Evolutionary conservation across 768 basidiomycete species (phyloP), one percentile per base, ranked within the genome.

Genomic region (Suillus plorans): DNA sequence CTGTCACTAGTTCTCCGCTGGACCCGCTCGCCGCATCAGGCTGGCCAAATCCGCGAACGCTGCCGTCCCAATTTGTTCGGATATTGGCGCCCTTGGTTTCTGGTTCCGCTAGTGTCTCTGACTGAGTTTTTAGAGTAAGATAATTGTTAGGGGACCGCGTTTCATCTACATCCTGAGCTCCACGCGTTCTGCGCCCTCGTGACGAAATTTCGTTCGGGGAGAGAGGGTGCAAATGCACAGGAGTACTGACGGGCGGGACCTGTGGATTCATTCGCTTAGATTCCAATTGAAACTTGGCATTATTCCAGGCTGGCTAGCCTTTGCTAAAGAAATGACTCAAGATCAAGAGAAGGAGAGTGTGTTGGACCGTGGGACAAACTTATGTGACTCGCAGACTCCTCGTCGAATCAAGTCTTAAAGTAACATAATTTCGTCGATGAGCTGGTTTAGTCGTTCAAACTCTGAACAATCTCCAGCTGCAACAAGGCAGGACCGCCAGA

Each of bases 191-290:
- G 61, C 89, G 84, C 31, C 82, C 80, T 70, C 80, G 76, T 10
- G 82, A 72, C 20, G 81, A 74, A 31, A 69, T 68, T 39, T 87
- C 85, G 39, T 90, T 89, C 9, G 81, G 81, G 4, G 84, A 86
- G 28, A 94, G 84, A 44, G 92, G 92, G 70, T 94, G 92, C 0
- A 85, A 85, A 66, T 92, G 80, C 25, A 89, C 88, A 28, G 87
- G 86, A 7, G 84, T 89, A 73, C 81, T 82, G 12, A 65, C 42
- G 58, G 73, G 72, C 63, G 56, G 14, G 49, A 72, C 73, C 53
- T 76, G 63, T 41, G 70, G 68, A 61, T 73, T 67, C 75, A 75
- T 75, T 60, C 39, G 58, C 58, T 61, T 61, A 39, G 53, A 25
- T 61, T 61, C 47, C 47, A 61, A 49, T 50, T 47, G 50, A 65